Evolutionary conservation across 768 basidiomycete species (phyloP).

Genomic region (Mycena maculata): DNA sequence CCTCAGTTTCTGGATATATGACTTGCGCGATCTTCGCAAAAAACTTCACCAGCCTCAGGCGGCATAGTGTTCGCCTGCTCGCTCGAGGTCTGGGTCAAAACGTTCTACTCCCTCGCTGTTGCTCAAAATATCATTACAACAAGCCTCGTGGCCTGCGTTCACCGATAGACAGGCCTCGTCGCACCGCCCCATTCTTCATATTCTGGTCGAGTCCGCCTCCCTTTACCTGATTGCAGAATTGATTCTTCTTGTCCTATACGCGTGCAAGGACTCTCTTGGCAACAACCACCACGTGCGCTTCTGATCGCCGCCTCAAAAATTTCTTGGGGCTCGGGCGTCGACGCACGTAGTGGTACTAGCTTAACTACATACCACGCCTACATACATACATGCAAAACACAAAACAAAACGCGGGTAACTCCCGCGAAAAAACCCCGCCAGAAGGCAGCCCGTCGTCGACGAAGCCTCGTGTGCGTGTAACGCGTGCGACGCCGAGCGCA

Average conservation of each 20-base stretch:
- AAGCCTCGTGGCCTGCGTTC: conserved; percentile 36
- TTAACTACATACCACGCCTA: not conserved
- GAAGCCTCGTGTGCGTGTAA: not conserved
- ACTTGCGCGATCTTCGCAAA: conserved; percentile 30
- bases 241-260: conserved; percentile 34
- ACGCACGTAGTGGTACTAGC: not conserved
- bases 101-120: conserved; percentile 36
- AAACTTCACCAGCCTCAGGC: not conserved
- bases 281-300: too few species aligned
- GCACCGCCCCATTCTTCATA: conserved; percentile 35
- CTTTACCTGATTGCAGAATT: conserved; percentile 30
- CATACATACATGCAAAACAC: not conserved
- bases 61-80: conserved; percentile 31
- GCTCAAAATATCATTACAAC: conserved; percentile 41
- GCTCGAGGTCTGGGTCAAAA: conserved; percentile 36
- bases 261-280: too few species aligned
- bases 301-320: conserved; percentile 3
- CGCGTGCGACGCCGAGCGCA: not conserved
- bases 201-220: conserved; percentile 39
- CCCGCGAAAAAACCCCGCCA: not conserved
- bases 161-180: conserved; percentile 19
- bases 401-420: not conserved
- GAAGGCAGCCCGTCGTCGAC: not conserved
- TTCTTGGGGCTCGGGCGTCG: not conserved
- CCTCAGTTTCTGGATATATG: conserved; percentile 32